These are phyloP conservation scores for Trametes sp. DNA, from an alignment of 1,284 basidiomycete genomes.

Conservation along the genomic window DNA sequence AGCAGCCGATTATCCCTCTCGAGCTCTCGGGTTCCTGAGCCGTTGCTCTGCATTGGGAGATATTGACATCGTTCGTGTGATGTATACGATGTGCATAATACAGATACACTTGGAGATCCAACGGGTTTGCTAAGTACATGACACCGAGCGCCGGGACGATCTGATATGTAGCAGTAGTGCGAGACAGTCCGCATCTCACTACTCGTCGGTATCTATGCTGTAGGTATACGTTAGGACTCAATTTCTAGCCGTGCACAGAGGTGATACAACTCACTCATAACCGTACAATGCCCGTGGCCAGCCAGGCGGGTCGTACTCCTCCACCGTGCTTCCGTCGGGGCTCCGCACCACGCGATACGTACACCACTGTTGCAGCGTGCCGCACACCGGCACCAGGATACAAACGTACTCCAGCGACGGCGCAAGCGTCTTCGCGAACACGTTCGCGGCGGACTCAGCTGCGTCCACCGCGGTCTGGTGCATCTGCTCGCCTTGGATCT, in stretches of 20 bases:
- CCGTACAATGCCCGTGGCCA: not conserved
- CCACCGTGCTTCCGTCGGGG: not conserved
- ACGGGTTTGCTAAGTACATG: too few species aligned
- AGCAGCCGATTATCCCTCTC: too few species aligned
- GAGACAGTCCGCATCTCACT: not conserved
- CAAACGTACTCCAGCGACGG: constrained; percentile 1
- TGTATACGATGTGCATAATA: too few species aligned
- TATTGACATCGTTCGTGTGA: too few species aligned
- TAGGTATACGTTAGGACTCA: not conserved
- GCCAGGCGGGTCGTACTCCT: not conserved
- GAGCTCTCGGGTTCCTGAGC: too few species aligned
- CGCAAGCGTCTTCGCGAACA: not conserved
- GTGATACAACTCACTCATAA: not conserved
- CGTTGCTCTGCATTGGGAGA: too few species aligned
- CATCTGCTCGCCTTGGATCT: too few species aligned
- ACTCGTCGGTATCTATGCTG: not conserved
- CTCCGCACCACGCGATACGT: not conserved
- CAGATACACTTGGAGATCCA: too few species aligned
- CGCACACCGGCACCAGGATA: not conserved
- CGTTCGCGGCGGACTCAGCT: not conserved
- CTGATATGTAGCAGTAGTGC: too few species aligned
- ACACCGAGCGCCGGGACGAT: too few species aligned
- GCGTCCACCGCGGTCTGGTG: not conserved
- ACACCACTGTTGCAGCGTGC: not conserved
- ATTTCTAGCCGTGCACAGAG: not conserved